Evolutionary conservation across 257 asterid species (phyloP), one percentile per base, ranked within the genome.

Genomic region (Lantana camara): DNA sequence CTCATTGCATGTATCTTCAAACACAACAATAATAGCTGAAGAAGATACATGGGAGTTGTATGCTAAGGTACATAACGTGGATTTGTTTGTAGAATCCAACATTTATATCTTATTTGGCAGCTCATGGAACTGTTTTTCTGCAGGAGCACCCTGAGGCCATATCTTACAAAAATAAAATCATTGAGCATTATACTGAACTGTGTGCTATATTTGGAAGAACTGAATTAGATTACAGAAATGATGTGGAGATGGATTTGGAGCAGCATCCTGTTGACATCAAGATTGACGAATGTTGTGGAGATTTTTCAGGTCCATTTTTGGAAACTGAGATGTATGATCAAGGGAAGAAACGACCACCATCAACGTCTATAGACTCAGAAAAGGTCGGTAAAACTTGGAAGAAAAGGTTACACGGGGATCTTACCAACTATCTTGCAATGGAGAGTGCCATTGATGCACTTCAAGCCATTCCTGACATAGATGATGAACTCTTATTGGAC

Each of bases 401-500:
- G 30, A 54, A 57, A 11, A 42, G 14, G n/a, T 45, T 20, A 38
- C 42, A 20, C 7, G 61, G 16, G 22, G 30, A 57, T 11, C 40
- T 42, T 38, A 32, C 68, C 32, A 46, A 29, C 54, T 49, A 38
- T 51, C 47, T 42, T 55, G 51, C 69, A 7, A 60, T 79, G 56
- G 81, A 72, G 69, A 44, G 20, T 13, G 76, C 66, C 68, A 72
- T 79, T 22, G 70, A 56, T 30, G 81, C 73, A 34, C 84, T 79
- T 19, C 84, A 79, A 68, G 74, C 79, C 5, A 49, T 79, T 58
- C 66, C 80, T 0, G 74, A 71, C n/a, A 45, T 79, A 12, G 83
- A 79, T 10, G 80, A 75, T 5, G 81, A 71, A 56, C 45, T 75
- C 68, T 60, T 79, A n/a, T 59, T 79, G 56, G 84, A 79, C 56